Evolutionary conservation across 2,329 filamentous ascomycete species (phyloP).

Genomic region (Verticillium longisporum): DNA sequence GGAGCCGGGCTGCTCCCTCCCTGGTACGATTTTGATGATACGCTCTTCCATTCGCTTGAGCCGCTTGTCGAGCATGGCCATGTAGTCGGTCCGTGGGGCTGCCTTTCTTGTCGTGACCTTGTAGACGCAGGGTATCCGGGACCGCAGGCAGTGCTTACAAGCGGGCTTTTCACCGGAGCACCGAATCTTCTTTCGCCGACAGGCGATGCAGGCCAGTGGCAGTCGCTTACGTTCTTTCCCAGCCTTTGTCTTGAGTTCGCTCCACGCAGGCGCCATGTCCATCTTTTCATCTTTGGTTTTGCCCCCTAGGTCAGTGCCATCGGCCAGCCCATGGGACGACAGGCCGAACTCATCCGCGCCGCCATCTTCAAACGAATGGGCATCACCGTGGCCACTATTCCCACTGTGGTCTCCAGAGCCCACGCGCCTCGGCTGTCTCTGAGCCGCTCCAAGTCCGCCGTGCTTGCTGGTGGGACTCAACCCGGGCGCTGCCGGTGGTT

Average conservation of each 20-base stretch:
- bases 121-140: slow-evolving; percentile 92
- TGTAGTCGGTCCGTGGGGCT: slow-evolving; percentile 91
- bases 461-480: not conserved
- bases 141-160: slow-evolving; percentile 91
- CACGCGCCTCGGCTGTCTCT: slow-evolving; percentile 23
- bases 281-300: slow-evolving; percentile 52
- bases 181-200: slow-evolving; percentile 92
- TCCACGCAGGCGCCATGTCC: slow-evolving; percentile 62
- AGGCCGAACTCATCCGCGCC: slow-evolving; percentile 54
- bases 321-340: slow-evolving; percentile 34
- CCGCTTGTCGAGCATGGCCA: slow-evolving; percentile 97
- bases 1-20: slow-evolving; percentile 65
- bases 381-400: slow-evolving; percentile 33
- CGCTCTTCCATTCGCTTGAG: slow-evolving; percentile 96
- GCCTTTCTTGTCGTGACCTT: slow-evolving; percentile 94
- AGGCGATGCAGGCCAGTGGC: slow-evolving; percentile 91
- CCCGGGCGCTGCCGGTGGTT: not conserved
- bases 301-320: slow-evolving; percentile 46
- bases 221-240: slow-evolving; percentile 93
- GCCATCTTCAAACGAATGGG: slow-evolving; percentile 44
- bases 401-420: slow-evolving; percentile 38
- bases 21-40: slow-evolving; percentile 91
- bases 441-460: slow-evolving; percentile 13
- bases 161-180: slow-evolving; percentile 97
- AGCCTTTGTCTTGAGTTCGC: slow-evolving; percentile 80